phyloP scores from a whole-genome alignment of 208 protist genomes.

The Zelonia costaricensis region DNA sequence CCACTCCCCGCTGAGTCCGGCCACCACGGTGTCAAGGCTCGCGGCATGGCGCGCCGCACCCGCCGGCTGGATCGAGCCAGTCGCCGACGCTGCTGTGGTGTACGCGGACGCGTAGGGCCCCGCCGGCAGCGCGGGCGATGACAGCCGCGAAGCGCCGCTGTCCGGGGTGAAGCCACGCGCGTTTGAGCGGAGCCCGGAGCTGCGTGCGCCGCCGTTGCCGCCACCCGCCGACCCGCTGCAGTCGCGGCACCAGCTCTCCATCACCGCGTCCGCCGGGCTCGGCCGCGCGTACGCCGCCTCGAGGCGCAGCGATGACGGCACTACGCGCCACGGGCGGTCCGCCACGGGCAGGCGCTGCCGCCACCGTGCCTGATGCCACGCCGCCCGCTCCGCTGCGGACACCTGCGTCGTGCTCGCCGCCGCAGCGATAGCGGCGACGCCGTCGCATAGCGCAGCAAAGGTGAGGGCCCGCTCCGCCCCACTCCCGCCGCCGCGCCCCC shows the following conservation, averaged over 20 bases:
- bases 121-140: neutral
- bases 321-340: constrained; percentile 14
- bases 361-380: constrained; percentile 36
- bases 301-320: neutral
- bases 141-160: too few relatives aligned
- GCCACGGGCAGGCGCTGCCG: constrained; percentile 20
- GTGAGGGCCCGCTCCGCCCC: neutral
- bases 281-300: neutral
- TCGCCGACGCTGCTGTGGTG: neutral
- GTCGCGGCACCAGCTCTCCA: constrained; percentile 30
- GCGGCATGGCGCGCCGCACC: neutral
- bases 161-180: neutral
- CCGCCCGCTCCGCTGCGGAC: constrained; percentile 9
- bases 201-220: neutral
- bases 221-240: neutral
- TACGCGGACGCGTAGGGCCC: neutral
- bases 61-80: neutral
- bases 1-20: constrained; percentile 21
- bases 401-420: constrained; percentile 6
- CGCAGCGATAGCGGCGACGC: neutral
- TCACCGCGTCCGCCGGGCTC: neutral
- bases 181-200: neutral
- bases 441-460: neutral
- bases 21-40: constrained; percentile 17
- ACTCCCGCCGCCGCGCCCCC: neutral